Evolutionary conservation across 768 basidiomycete genomes (phyloP).

Genomic region (Rhodotorula sphaerocarpa): DNA sequence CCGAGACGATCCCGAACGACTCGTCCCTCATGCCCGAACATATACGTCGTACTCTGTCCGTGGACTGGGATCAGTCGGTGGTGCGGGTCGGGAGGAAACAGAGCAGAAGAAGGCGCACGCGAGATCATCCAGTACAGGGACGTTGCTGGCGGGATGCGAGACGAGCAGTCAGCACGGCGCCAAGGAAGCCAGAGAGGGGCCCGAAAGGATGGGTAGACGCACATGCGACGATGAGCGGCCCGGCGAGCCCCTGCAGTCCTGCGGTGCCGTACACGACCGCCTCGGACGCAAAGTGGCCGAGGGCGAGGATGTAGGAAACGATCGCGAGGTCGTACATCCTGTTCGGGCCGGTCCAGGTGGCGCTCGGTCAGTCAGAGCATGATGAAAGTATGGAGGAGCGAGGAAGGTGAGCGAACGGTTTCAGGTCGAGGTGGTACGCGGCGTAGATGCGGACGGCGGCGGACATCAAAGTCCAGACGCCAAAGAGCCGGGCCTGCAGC

Average conservation of each 20-base stretch:
- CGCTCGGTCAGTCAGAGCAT: neutral
- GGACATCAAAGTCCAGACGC: conserved; percentile 78
- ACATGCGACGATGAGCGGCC: conserved; percentile 81
- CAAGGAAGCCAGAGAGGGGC: conserved; percentile 1
- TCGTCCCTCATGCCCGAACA: conserved; percentile 43
- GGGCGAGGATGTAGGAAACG: conserved; percentile 79
- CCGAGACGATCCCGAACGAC: neutral
- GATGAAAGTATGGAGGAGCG: neutral
- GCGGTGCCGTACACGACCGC: conserved; percentile 71
- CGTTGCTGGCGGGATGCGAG: conserved; percentile 46
- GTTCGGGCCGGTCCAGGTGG: neutral
- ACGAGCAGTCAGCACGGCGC: neutral
- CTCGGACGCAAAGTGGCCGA: conserved; percentile 81
- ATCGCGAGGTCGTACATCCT: conserved; percentile 86
- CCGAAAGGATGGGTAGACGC: conserved; percentile 44
- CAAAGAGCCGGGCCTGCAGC: conserved; percentile 83
- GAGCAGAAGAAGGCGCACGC: neutral
- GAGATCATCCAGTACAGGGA: neutral
- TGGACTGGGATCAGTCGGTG: neutral
- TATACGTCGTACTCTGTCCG: conserved; percentile 60
- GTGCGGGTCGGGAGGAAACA: neutral
- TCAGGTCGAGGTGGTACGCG: conserved; percentile 77
- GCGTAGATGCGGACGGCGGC: conserved; percentile 76
- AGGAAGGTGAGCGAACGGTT: conserved; percentile 50
- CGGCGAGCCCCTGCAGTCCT: conserved; percentile 57